Base-by-base conservation (phyloP, 305 asterid species). In the Nicotiana rustica region DNA sequence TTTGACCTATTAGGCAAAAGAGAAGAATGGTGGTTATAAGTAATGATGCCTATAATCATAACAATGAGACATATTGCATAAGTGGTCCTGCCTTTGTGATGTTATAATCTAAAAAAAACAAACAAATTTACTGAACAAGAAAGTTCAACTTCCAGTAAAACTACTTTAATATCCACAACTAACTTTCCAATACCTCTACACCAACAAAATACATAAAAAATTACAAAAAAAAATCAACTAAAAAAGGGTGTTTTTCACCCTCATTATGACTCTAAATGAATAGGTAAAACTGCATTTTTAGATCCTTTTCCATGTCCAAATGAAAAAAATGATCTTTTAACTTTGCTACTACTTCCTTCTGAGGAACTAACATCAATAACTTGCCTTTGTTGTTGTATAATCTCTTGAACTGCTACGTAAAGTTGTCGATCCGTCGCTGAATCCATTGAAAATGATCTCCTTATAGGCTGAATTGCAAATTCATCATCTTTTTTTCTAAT, bases 391-490 rank as follows among this genome's bases (percentile, higher is more conserved):
- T 86, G 68, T 71, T 88, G 89, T 38, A 82, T 84, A 13, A 92
- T 87, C 67, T 91, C 92, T 83, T 90, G 93, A 77, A 93, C 93
- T 41, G 97, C 96, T 64, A 90, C 79, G 83, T 89, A 86, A 79
- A 95, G 90, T 82, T 89, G 92, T 14, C 82, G 87, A 82, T 93
- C 97, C 35, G 89, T 86, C 0, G 98, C 97, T 14, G 98, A 92
- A 86, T 95, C 96, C 98, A 95, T 95, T 2, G 98, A 95, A 67
- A 95, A 91, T 4, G 98, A 95, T 84, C 98, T 89, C 29, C 98
- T 92, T 44, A 93, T 88, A 1, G 93, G 90, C 29, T 95, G 92
- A 61, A 93, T 84, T 9, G 47, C 70, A 79, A 94, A 93, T 5
- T 86, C 88, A 67, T 91, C 94, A 78, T 92, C 93, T 82, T 88